A percentile compares a stretch with the other conserved stretches of the same genome.
These are phyloP conservation scores for Capsella bursapastoris DNA, from an alignment of 345 rosid genomes.

Conservation along the genomic window DNA sequence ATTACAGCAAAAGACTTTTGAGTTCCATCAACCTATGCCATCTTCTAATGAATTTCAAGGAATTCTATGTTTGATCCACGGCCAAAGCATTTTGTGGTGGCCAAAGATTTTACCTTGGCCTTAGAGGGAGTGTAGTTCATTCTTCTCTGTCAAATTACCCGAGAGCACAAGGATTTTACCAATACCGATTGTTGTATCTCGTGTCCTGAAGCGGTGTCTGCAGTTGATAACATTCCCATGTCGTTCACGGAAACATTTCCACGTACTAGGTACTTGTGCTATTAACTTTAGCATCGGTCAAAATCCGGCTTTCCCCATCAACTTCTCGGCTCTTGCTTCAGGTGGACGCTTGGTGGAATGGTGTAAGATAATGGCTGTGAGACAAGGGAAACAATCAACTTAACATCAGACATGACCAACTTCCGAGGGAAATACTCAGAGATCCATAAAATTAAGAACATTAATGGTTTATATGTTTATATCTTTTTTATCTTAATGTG, in stretches of 20 bases:
- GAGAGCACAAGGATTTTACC: constrained; percentile 22
- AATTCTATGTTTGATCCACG: constrained; percentile 17
- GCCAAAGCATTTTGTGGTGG: constrained; percentile 23
- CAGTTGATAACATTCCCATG: constrained; percentile 21
- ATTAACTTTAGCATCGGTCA: constrained; percentile 28
- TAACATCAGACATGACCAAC: constrained; percentile 26
- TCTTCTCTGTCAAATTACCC: constrained; percentile 25
- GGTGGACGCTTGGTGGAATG: constrained; percentile 55
- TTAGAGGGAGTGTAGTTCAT: constrained; percentile 16
- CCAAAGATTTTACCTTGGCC: constrained; percentile 26
- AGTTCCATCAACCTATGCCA: constrained; percentile 26
- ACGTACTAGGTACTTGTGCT: constrained; percentile 23
- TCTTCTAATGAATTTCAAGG: constrained; percentile 9
- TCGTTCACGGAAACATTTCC: constrained; percentile 18
- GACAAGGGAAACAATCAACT: constrained; percentile 14
- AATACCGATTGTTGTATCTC: constrained; percentile 20
- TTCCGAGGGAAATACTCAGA: constrained; percentile 7
- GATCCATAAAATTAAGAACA: constrained; percentile 14
- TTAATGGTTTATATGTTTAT: constrained; percentile 7
- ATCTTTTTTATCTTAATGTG: background rate
- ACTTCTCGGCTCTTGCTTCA: constrained; percentile 93
- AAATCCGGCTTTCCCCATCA: constrained; percentile 47
- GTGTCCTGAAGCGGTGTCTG: constrained; percentile 26
- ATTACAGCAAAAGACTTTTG: constrained; percentile 24
- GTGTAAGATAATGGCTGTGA: constrained; percentile 62